These are phyloP conservation scores for Fistulinella cinereoalba DNA, from an alignment of 1,284 basidiomycete genomes.

Conservation along the genomic window DNA sequence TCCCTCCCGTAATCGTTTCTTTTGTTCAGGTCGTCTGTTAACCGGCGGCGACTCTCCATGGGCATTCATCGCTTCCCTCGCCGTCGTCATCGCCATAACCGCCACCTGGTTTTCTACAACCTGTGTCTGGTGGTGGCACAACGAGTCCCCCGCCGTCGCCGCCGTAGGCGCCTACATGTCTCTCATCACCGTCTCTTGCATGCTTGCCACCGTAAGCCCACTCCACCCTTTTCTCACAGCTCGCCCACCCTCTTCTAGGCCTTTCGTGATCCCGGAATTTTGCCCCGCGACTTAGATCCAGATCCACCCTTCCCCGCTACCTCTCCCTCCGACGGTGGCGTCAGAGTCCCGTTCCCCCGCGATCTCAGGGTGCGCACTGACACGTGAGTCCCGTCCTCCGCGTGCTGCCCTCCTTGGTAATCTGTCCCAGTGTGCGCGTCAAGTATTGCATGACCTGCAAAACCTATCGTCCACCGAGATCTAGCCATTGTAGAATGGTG, in stretches of 20 bases:
- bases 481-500: slow-evolving; percentile 91
- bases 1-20: slow-evolving; percentile 75
- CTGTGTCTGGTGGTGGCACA: slow-evolving; percentile 82
- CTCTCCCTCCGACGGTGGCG: slow-evolving; percentile 57
- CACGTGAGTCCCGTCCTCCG: slow-evolving; percentile 51
- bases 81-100: slow-evolving; percentile 61
- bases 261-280: slow-evolving; percentile 84
- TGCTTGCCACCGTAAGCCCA: slow-evolving; percentile 68
- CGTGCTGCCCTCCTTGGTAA: neutral
- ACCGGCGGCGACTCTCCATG: slow-evolving; percentile 83
- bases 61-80: slow-evolving; percentile 69
- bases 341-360: slow-evolving; percentile 68
- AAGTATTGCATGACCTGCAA: slow-evolving; percentile 91
- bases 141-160: slow-evolving; percentile 73
- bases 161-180: slow-evolving; percentile 76
- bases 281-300: slow-evolving; percentile 82
- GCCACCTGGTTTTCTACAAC: slow-evolving; percentile 84
- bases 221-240: neutral
- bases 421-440: slow-evolving; percentile 63
- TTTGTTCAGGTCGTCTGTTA: slow-evolving; percentile 65
- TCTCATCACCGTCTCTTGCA: slow-evolving; percentile 69
- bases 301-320: slow-evolving; percentile 71
- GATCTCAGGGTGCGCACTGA: slow-evolving; percentile 78
- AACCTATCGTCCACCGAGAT: slow-evolving; percentile 85
- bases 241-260: slow-evolving; percentile 43